A percentile compares a stretch with the other conserved stretches of the same genome.
These are phyloP conservation scores for Carex sylvatica DNA, from an alignment of 202 grass and related monocot species.

Conservation along the genomic window DNA sequence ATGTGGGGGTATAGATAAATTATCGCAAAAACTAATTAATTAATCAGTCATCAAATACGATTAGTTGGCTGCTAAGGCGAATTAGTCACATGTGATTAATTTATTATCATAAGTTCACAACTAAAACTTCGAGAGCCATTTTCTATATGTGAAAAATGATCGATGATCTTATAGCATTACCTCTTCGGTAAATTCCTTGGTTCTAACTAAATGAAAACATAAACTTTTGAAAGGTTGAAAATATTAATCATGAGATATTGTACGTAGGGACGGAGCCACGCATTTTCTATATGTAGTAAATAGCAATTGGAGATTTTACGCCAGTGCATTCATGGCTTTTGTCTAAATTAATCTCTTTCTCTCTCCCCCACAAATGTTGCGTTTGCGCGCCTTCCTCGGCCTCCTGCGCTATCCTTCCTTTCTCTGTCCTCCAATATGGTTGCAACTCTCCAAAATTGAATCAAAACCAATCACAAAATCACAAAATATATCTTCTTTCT, in stretches of 20 bases:
- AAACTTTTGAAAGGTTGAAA: not conserved
- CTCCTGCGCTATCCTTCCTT: not conserved
- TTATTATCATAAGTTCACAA: too few relatives aligned
- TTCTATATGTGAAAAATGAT: too few relatives aligned
- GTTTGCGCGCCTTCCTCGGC: slow-evolving; percentile 10
- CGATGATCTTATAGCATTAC: too few relatives aligned
- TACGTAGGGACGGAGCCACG: not conserved
- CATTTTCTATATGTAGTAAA: not conserved
- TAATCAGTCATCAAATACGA: too few relatives aligned
- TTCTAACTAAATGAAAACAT: not conserved
- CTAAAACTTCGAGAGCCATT: too few relatives aligned
- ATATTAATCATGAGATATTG: not conserved
- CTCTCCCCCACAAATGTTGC: not conserved
- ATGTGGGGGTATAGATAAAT: too few relatives aligned
- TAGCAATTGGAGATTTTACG: not conserved
- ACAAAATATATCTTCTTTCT: not conserved
- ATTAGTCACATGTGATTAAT: too few relatives aligned
- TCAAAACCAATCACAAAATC: not conserved
- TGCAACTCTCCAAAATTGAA: slow-evolving; percentile 3
- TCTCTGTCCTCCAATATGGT: not conserved
- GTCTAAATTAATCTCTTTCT: slow-evolving; percentile 8
- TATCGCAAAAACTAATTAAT: too few relatives aligned
- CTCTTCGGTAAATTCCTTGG: too few relatives aligned
- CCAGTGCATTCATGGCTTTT: not conserved
- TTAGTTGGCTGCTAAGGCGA: too few relatives aligned